These are phyloP conservation scores for Xylaria intraflava DNA, from an alignment of 495 filamentous ascomycete genomes.

Conservation along the genomic window DNA sequence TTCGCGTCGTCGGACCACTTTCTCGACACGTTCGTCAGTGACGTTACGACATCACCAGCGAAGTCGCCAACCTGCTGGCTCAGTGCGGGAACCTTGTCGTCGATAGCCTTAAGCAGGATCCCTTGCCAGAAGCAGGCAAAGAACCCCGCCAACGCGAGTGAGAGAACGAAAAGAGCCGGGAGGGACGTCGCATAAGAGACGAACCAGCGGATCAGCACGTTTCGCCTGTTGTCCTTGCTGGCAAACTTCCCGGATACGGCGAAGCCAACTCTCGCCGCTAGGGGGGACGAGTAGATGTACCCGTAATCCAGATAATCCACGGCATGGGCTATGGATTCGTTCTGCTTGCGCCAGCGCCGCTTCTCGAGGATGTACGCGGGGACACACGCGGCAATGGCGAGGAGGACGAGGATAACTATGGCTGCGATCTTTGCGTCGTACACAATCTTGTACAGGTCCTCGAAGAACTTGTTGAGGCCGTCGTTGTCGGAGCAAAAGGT, in stretches of 20 bases:
- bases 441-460: slow-evolving; percentile 54
- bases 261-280: slow-evolving; percentile 63
- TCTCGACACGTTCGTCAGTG: slow-evolving; percentile 64
- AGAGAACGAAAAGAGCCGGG: slow-evolving; percentile 80
- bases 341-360: slow-evolving; percentile 64
- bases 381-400: slow-evolving; percentile 64
- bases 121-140: slow-evolving; percentile 81
- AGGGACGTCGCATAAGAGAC: slow-evolving; percentile 80
- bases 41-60: slow-evolving; percentile 66
- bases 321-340: slow-evolving; percentile 56
- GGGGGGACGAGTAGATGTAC: slow-evolving; percentile 77
- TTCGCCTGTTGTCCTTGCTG: slow-evolving; percentile 43
- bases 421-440: slow-evolving; percentile 63
- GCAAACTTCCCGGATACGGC: slow-evolving; percentile 63
- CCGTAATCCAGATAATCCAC: slow-evolving; percentile 86
- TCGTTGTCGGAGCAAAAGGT: slow-evolving; percentile 84
- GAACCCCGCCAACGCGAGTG: slow-evolving; percentile 77
- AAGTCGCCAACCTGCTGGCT: slow-evolving; percentile 73
- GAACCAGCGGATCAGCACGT: slow-evolving; percentile 73
- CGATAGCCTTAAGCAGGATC: slow-evolving; percentile 63
- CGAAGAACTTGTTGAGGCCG: slow-evolving; percentile 82
- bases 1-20: slow-evolving; percentile 77
- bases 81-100: slow-evolving; percentile 70
- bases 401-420: slow-evolving; percentile 59
- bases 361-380: slow-evolving; percentile 77